Conservation (phyloP, 78 protist genomes). For the Dictyostelium capitatum region DNA sequence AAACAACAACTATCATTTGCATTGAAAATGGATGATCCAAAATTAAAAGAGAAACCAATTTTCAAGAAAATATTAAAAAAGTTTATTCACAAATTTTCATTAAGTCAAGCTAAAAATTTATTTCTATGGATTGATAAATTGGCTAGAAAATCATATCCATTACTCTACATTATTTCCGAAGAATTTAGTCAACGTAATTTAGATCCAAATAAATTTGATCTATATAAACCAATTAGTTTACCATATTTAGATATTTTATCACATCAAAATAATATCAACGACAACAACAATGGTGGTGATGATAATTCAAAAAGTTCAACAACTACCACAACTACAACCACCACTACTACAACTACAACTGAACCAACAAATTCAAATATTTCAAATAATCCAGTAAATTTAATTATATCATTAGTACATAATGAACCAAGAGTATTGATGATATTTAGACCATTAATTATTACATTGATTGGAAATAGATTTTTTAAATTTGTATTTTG, state of each 20-base stretch:
- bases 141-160: slow-evolving; percentile 31
- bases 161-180: slow-evolving; percentile 33
- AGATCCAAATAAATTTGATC: slow-evolving; percentile 24
- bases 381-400: not conserved
- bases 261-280: not conserved
- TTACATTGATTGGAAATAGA: slow-evolving; percentile 42
- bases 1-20: not conserved
- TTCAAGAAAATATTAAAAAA: not conserved
- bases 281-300: not conserved
- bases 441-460: slow-evolving; percentile 20
- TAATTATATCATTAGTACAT: not conserved
- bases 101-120: not conserved
- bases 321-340: not conserved
- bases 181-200: slow-evolving; percentile 18
- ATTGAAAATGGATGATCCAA: not conserved
- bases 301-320: not conserved
- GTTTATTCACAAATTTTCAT: not conserved
- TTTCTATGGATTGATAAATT: slow-evolving; percentile 28
- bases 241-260: slow-evolving; percentile 18
- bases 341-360: not conserved
- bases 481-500: slow-evolving; percentile 45
- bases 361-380: too few relatives aligned
- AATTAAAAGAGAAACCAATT: slow-evolving; percentile 3
- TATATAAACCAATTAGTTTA: slow-evolving; percentile 12
- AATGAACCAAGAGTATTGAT: not conserved